Evolutionary conservation across 352 stramenopile genomes (phyloP), one percentile per base, ranked within the genome.

Genomic region (Phytophthora europaea): DNA sequence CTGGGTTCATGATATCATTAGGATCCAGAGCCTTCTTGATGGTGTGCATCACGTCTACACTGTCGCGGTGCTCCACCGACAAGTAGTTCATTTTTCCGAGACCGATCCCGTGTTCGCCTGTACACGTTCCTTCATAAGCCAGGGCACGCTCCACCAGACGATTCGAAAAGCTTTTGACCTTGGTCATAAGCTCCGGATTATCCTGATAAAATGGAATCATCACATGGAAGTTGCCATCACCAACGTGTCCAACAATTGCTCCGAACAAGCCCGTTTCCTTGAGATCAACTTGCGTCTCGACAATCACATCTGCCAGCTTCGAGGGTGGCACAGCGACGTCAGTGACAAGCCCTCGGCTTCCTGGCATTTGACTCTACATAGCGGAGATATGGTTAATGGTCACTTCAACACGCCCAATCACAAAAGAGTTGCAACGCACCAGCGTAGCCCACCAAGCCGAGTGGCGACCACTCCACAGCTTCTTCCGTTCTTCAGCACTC

Each of bases 221-320:
- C 56, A 95, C 96, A 78, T 99, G 97, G 77, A 99, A 99, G 80
- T 99, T 99, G 28, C 97, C 98, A 71, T 99, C 97, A 10, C 98
- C 89, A 9, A 97, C 84, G 67, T 96, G 90, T 68, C 79, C 87
- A 65, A 99, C 95, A 67, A 98, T 98, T 28, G 91, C 94, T 47
- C 94, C 95, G 45, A 98, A 89, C 15, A 99, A 71, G 10, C 79
- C 83, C 0, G 89, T 89, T 52, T 92, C 79, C 50, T 93, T 83
- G 20, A 99, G 79, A 68, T 99, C 94, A 50, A 80, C 65, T 59
- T 98, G 93, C 9, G 94, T 99, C 66, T 94, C 90, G 15, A 92
- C 83, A 59, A 99, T 97, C 31, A 99, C 78, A 59, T 98, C 86
- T 4, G 97, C 85, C 51, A 99, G 90, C 38, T 94, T 89, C 8